Evolutionary conservation across 2,329 filamentous ascomycete genomes (phyloP).

Genomic region (Neospermospora avenae): DNA sequence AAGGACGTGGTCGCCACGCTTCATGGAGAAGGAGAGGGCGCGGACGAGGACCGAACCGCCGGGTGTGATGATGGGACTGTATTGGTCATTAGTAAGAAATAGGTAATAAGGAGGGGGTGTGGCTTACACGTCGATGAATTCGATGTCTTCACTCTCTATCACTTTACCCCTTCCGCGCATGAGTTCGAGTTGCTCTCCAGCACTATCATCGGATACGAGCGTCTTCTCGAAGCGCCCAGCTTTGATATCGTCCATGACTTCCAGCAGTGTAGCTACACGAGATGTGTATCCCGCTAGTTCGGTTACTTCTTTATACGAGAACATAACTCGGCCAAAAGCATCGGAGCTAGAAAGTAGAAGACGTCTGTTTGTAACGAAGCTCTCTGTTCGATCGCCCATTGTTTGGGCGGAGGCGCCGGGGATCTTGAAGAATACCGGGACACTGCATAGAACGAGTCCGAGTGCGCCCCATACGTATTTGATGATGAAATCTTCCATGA

Average conservation of each 20-base stretch:
- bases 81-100: constrained; percentile 23
- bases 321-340: constrained; percentile 94
- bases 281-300: constrained; percentile 95
- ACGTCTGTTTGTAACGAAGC: constrained; percentile 89
- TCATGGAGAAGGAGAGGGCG: constrained; percentile 81
- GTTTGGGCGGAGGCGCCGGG: constrained; percentile 56
- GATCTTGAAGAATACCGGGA: constrained; percentile 93
- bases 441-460: constrained; percentile 85
- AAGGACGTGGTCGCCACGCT: constrained; percentile 83
- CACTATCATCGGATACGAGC: constrained; percentile 83
- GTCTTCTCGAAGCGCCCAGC: constrained; percentile 94
- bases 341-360: constrained; percentile 93
- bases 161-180: constrained; percentile 79
- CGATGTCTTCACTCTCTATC: constrained; percentile 77
- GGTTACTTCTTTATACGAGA: constrained; percentile 95
- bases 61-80: constrained; percentile 84
- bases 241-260: constrained; percentile 92
- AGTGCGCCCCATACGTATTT: constrained; percentile 99
- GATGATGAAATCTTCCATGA: constrained; percentile 99
- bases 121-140: constrained; percentile 74
- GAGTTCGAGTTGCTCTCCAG: constrained; percentile 76
- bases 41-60: constrained; percentile 91
- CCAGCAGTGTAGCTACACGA: constrained; percentile 81
- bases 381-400: constrained; percentile 70
- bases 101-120: not conserved